Base-by-base conservation (phyloP, 202 grass and related monocot species). In the Schoenoplectus tabernaemontani region DNA sequence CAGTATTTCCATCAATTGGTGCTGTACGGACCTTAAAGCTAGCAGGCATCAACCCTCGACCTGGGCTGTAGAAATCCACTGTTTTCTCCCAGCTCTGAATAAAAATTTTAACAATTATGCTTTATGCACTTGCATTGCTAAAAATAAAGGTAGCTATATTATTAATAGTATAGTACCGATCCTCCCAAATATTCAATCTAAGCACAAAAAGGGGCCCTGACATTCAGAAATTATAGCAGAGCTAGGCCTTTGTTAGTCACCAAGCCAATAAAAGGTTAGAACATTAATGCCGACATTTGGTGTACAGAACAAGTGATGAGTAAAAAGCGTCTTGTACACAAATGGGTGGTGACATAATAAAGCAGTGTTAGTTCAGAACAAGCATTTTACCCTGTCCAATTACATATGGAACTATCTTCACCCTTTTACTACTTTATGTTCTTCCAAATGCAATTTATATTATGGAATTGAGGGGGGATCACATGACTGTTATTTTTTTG, bases 81-180 rank as follows among this genome's bases (percentile, higher is more conserved):
- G 96, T 98, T 82, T 98, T 98, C 85, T 98, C 96, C 96, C 96
- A 98, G 83, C 96, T 98, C 96, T 98, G 77, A 12, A 39, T 48
- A 93, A 79, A 57, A 97, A 70, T 37, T 3, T 46, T 70, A 78
- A 43, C 36, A 78, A 44, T 59, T 78, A 78, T 30, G 15, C 3
- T 12, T 50, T 13, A 12, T 12, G 10, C 34, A 74, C 3, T 74
- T 34, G 39, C 11, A 47, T 51, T 51, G 33, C 59, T 19, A 76
- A 78, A 34, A 77, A 50, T 41, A 59, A 5, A n/a, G 78, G 22
- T 33, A 77, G 57, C 20, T 44, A 78, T 44, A 82, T 41, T 85
- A 51, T 24, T 41, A 75, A 67, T 42, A 67, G 64, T 67, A 67
- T 32, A 34, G 23, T 73, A 51, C 15, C 26, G 22, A 73, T 51